Base-by-base conservation (phyloP, 176 grass and related monocot species). In the Zoysia pacifica region DNA sequence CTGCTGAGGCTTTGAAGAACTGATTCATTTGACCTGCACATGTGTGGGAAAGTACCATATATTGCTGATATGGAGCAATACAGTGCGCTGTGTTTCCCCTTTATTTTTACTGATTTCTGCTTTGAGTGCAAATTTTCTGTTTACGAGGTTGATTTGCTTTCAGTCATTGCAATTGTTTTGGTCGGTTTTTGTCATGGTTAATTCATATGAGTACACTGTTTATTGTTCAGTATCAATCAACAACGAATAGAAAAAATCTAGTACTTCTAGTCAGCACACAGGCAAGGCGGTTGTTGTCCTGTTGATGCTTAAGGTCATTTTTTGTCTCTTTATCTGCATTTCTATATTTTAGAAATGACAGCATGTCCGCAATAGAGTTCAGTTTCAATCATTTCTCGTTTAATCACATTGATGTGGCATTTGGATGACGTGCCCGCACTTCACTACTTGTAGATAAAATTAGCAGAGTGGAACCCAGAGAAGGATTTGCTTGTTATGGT, bases 401-500 rank as follows among this genome's bases (percentile, higher is more conserved):
- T 76, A 28, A 14, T 67, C 70, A 38, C 0, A 28, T 48, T 67
- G 56, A 40, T 74, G 38, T 4, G 67, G 48, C 50, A 59, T 55
- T 75, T 6, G 39, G 16, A 59, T 62, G 5, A 78, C 0, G 14
- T 65, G 4, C 48, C 41, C 15, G 2, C 77, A 37, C 28, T 77
- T 61, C 45, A 69, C 52, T 50, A 77, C 78, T 81, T 59, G n/a
- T 74, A 98, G 96, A 92, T 98, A 62, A 94, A 93, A 79, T 79
- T 98, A 75, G 90, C 90, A 50, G 92, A 91, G 66, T 98, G 96
- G 96, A 98, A 98, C 67, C 96, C 92, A 56, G 90, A 94, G 88
- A 98, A 98, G 85, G 96, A 98, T 83, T 69, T 94, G 41, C 96
- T 98, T 82, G 96, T 92, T 45, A 94, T 98, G 86, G 88, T 94